A percentile compares a stretch with the other conserved stretches of the same genome.
Evolutionary conservation across 441 rosid species (phyloP).

Genomic region (Geranium incanum): DNA sequence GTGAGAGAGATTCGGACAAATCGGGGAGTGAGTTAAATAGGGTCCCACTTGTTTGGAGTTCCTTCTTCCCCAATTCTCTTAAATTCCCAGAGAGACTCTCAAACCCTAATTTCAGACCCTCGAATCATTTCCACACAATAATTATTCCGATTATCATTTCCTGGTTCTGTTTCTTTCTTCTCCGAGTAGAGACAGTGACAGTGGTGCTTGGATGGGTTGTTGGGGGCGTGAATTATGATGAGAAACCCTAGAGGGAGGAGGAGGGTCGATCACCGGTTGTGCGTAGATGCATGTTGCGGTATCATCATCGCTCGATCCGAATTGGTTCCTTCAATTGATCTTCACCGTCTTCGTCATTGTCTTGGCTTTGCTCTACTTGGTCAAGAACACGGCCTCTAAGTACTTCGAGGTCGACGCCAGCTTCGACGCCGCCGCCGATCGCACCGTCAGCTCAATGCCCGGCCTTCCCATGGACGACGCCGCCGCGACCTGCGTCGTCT

Average conservation of each 20-base stretch:
- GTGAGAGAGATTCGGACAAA: not conserved
- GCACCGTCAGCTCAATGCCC: slow-evolving; percentile 11
- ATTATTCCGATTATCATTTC: not conserved
- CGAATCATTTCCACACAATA: too few species aligned
- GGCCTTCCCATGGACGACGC: slow-evolving; percentile 12
- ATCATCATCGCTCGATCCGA: slow-evolving; percentile 23
- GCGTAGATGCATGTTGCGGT: slow-evolving; percentile 25
- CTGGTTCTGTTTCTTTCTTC: not conserved
- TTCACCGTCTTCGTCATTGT: slow-evolving; percentile 21
- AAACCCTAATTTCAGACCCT: not conserved
- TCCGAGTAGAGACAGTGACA: too few species aligned
- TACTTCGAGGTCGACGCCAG: slow-evolving; percentile 25
- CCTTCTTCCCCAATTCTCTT: not conserved
- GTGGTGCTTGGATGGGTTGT: not conserved
- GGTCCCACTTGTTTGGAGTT: not conserved
- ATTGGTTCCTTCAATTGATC: slow-evolving; percentile 21
- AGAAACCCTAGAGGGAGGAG: slow-evolving; percentile 15
- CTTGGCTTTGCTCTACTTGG: slow-evolving; percentile 22
- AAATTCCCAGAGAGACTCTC: not conserved
- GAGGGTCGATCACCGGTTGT: slow-evolving; percentile 13
- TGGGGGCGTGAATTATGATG: slow-evolving; percentile 9
- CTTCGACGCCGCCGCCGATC: not conserved
- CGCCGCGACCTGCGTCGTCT: slow-evolving; percentile 18
- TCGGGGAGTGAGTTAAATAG: not conserved
- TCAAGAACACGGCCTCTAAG: slow-evolving; percentile 27